Evolutionary conservation across 768 basidiomycete genomes (phyloP), one percentile per base, ranked within the genome.

Genomic region (Podaxis pistillaris): DNA sequence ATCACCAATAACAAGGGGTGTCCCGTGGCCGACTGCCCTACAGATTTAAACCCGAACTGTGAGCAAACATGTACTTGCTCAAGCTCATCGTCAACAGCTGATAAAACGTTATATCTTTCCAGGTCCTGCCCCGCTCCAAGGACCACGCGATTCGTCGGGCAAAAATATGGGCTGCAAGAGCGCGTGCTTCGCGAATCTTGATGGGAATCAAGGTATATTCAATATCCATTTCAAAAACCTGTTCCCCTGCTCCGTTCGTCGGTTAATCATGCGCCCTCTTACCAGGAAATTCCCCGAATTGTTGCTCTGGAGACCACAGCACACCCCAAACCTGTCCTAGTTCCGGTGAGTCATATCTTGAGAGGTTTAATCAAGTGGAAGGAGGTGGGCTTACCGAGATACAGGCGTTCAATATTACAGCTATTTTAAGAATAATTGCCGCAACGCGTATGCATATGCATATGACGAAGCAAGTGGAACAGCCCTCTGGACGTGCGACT

Each of bases 1-100:
- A 85, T 90, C 63, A 76, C 74, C 56, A 88, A 86, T 73, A 81
- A 79, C 70, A 77, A 72, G 46, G 83, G 79, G 12, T 90, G 88
- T 68, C 73, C 72, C 28, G 71, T 83, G 22, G 81, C 87, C 2
- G 74, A 79, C 64, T 91, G 87, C 68, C 75, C 83, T 1, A 82
- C 86, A 36, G 87, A 90, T 66, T 78, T 89, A 26, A 79, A 77
- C 13, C 81, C 85, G 0, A 75, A 82, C 26, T 73, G 72, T 71
- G 38, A 17, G 65, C 65, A 9, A 38, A 11, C 33, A 26, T 51
- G 47, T 33, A n/a, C n/a, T 33, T 33, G 26, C 24, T 30, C 17
- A 3, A 15, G 41, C 9, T 22, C 44, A 59, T 22, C 15, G 7
- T 15, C 53, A 55, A 22, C 12, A 11, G 12, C 9, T 19, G 6